These are phyloP conservation scores for Ricinus communis DNA, from an alignment of 345 rosid species.

Conservation along the genomic window DNA sequence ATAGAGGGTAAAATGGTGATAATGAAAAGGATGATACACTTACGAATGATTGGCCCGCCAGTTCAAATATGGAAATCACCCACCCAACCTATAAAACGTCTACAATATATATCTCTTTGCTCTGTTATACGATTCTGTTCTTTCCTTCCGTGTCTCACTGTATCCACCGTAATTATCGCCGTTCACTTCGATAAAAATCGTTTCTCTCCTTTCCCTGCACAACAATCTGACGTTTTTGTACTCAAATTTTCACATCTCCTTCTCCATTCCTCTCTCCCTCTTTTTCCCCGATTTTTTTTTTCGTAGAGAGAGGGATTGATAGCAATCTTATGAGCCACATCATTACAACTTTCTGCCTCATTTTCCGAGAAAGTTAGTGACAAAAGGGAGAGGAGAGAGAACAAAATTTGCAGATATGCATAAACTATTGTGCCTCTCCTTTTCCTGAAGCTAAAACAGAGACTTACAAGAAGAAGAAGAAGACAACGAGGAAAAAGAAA, in stretches of 20 bases:
- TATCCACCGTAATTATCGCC: constrained; percentile 16
- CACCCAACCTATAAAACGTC: neutral
- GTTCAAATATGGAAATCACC: no score
- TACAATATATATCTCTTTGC: neutral
- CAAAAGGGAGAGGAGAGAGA: neutral
- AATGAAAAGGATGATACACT: no score
- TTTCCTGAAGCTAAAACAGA: neutral
- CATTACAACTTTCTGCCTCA: constrained; percentile 7
- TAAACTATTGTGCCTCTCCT: neutral
- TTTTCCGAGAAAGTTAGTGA: neutral
- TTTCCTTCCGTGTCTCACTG: neutral
- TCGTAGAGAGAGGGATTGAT: neutral
- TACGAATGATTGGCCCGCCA: no score
- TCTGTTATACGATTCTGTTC: neutral
- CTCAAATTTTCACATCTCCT: neutral
- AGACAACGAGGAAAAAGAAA: no score
- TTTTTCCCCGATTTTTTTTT: constrained; percentile 8
- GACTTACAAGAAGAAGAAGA: neutral
- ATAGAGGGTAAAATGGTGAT: no score
- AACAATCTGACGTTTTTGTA: no score
- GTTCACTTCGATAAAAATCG: neutral
- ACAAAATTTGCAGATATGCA: neutral
- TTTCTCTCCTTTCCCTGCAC: neutral
- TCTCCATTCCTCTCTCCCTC: neutral
- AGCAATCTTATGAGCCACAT: neutral